Percentiles rank a stretch among this genome's conserved stretches.
phyloP scores from a whole-genome alignment of 305 asterid species.

The Caryopteris hybrid region DNA sequence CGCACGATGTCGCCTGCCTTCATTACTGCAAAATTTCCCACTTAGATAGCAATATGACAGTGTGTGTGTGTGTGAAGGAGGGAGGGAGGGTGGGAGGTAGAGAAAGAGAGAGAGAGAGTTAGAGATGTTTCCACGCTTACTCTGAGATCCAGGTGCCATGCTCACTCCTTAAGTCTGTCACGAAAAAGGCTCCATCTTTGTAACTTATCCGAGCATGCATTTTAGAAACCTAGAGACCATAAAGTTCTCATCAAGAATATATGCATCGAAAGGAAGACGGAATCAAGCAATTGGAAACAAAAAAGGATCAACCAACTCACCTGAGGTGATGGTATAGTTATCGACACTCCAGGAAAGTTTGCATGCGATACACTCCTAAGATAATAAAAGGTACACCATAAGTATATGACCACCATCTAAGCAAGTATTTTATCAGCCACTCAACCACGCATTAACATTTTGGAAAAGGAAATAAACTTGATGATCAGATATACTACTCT shows the following conservation, averaged over 20 bases:
- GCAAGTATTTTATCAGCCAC: background rate
- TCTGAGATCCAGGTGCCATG: slow-evolving; percentile 85
- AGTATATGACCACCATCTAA: background rate
- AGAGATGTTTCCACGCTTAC: slow-evolving; percentile 29
- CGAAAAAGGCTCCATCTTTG: slow-evolving; percentile 67
- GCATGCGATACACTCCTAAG: slow-evolving; percentile 61
- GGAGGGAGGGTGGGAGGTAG: background rate
- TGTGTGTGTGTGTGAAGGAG: background rate
- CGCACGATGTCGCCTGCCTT: slow-evolving; percentile 56
- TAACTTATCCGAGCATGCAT: slow-evolving; percentile 72
- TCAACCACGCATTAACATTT: background rate
- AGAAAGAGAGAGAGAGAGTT: background rate
- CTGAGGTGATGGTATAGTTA: slow-evolving; percentile 63
- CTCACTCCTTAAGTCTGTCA: slow-evolving; percentile 81
- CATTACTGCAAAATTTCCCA: slow-evolving; percentile 45
- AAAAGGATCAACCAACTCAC: slow-evolving; percentile 22
- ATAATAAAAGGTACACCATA: slow-evolving; percentile 1
- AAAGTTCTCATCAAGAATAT: background rate
- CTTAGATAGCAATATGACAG: background rate
- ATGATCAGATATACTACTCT: background rate
- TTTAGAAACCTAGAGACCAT: slow-evolving; percentile 49
- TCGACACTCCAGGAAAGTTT: slow-evolving; percentile 51
- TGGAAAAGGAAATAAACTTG: background rate
- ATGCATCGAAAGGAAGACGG: background rate
- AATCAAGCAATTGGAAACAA: background rate